phyloP scores from a whole-genome alignment of 2,329 filamentous ascomycete genomes.

The Raffaelea ambrosiae region DNA sequence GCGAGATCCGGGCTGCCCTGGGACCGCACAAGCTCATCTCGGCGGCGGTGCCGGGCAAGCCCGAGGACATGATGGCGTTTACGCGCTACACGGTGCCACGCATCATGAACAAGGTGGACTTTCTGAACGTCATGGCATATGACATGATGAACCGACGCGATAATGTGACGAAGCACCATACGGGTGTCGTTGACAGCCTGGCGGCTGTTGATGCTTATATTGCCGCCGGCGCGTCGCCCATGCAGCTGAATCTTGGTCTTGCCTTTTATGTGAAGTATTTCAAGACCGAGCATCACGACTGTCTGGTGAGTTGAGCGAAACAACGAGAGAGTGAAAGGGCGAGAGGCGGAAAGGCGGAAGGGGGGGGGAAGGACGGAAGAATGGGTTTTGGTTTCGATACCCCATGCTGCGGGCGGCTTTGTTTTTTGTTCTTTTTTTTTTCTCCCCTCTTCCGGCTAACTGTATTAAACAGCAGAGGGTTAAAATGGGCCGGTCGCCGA shows the following conservation, averaged over 20 bases:
- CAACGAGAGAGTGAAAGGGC: neutral
- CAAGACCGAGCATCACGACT: constrained; percentile 36
- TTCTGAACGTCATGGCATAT: constrained; percentile 65
- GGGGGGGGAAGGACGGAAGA: neutral
- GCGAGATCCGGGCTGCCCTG: constrained; percentile 48
- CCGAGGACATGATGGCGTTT: constrained; percentile 61
- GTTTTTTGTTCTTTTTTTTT: neutral
- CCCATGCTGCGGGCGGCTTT: too few species aligned
- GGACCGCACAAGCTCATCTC: constrained; percentile 53
- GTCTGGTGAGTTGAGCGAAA: constrained; percentile 13
- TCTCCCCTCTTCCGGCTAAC: neutral
- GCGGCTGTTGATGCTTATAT: constrained; percentile 51
- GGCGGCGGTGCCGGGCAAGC: constrained; percentile 56
- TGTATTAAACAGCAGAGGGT: neutral
- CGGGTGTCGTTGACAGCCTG: constrained; percentile 45
- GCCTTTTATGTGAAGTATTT: constrained; percentile 66
- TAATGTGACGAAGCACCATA: constrained; percentile 55
- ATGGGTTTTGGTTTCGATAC: too few species aligned
- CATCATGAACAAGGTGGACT: constrained; percentile 54
- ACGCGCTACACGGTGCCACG: constrained; percentile 44
- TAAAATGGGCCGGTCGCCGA: constrained; percentile 22
- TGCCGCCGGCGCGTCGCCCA: constrained; percentile 41
- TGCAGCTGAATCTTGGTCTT: constrained; percentile 57
- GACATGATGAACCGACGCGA: constrained; percentile 69
- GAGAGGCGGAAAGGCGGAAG: neutral